phyloP scores from a whole-genome alignment of 2,329 filamentous ascomycete genomes.

The Stagonosporopsis chrysanthemi region DNA sequence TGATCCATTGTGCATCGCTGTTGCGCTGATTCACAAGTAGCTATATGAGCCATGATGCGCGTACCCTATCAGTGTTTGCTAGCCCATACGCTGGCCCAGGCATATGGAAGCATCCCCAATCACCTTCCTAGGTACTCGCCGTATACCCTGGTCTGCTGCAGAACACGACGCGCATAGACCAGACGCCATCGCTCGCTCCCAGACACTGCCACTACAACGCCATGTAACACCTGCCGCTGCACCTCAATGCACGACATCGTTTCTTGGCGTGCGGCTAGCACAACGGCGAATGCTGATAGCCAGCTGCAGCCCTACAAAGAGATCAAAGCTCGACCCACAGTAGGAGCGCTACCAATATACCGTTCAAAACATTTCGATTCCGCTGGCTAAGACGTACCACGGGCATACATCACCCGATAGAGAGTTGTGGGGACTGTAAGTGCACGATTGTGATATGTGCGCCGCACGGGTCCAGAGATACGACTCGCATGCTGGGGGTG shows the following conservation, averaged over 20 bases:
- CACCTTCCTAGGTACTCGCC: neutral
- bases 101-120: neutral
- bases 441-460: neutral
- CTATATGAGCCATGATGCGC: too few relatives aligned
- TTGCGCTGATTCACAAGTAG: too few relatives aligned
- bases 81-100: too few relatives aligned
- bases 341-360: neutral
- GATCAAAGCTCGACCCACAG: neutral
- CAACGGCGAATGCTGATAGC: neutral
- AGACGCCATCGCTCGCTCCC: neutral
- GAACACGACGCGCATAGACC: neutral
- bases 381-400: too few relatives aligned
- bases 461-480: neutral
- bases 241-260: neutral
- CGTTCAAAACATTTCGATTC: neutral
- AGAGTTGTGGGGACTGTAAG: neutral
- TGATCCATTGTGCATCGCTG: too few relatives aligned
- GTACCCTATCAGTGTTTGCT: too few relatives aligned
- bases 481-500: neutral
- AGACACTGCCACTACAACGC: neutral
- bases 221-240: neutral
- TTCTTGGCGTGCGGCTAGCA: neutral
- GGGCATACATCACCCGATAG: too few relatives aligned
- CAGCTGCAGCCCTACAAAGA: neutral
- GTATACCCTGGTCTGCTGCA: neutral